Evolutionary conservation across 495 filamentous ascomycete genomes (phyloP).

Genomic region (Podospora pseudocomata): DNA sequence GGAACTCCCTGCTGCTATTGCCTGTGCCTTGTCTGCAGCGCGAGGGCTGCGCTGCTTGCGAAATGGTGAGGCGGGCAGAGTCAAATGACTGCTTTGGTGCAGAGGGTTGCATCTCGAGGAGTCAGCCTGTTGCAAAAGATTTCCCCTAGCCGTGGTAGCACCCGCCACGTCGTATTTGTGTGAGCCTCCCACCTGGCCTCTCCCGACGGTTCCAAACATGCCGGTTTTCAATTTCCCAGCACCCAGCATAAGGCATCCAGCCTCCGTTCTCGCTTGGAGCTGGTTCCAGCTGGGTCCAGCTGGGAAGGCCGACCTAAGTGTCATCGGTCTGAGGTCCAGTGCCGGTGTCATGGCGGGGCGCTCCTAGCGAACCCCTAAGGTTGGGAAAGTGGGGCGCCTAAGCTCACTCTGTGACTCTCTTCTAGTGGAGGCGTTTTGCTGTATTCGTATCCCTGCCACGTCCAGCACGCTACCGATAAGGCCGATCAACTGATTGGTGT

Average conservation of each 20-base stretch:
- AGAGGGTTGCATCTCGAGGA: conserved; percentile 5
- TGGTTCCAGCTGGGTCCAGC: not conserved
- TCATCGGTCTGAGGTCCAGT: not conserved
- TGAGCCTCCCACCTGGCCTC: not conserved
- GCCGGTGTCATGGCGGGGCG: conserved; percentile 6
- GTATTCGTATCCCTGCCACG: conserved; percentile 3
- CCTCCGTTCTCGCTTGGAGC: not conserved
- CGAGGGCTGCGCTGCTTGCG: not conserved
- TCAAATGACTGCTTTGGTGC: conserved; percentile 9
- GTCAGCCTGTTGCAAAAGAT: not conserved
- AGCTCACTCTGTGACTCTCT: too few relatives aligned
- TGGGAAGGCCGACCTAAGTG: not conserved
- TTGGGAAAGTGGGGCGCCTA: not conserved
- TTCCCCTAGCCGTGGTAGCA: not conserved
- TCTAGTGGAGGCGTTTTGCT: too few relatives aligned
- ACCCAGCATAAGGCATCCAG: not conserved
- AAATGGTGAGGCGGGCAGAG: conserved; percentile 4
- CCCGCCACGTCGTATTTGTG: too few relatives aligned
- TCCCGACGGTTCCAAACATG: not conserved
- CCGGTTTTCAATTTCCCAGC: not conserved
- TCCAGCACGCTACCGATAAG: conserved; percentile 25
- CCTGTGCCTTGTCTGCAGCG: not conserved
- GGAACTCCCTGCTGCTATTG: not conserved
- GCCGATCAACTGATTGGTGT: conserved; percentile 33
- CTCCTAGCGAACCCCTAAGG: conserved; percentile 9